phyloP scores from a whole-genome alignment of 2,329 filamentous ascomycete species.

The Cadophora gregata region DNA sequence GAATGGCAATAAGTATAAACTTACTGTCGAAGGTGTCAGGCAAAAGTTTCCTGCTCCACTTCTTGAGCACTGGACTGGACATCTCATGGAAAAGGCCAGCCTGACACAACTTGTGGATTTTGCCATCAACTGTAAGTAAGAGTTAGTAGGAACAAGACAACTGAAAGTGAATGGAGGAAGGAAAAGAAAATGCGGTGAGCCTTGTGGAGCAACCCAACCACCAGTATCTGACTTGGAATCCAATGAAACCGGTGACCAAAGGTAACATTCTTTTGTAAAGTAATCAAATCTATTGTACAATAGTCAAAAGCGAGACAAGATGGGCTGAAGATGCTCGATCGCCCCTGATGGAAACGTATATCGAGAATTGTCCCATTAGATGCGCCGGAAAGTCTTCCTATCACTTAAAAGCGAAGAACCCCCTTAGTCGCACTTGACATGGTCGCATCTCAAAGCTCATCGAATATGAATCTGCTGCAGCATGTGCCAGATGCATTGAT shows the following conservation, averaged over 20 bases:
- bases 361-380: constrained; percentile 7
- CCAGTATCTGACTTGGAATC: not conserved
- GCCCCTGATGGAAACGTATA: constrained; percentile 12
- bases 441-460: not conserved
- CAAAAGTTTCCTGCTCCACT: not conserved
- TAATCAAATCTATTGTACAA: not conserved
- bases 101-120: constrained; percentile 4
- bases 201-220: not conserved
- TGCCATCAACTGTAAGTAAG: not conserved
- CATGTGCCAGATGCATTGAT: constrained; percentile 31
- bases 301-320: not conserved
- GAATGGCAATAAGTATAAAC: not conserved
- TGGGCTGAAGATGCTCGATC: constrained; percentile 15
- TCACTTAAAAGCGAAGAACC: constrained; percentile 14
- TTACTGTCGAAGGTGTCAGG: not conserved
- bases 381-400: constrained; percentile 16
- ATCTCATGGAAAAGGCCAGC: not conserved
- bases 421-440: constrained; percentile 2
- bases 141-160: not conserved
- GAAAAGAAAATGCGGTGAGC: constrained; percentile 2
- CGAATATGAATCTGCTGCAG: not conserved
- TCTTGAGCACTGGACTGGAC: not conserved
- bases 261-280: not conserved
- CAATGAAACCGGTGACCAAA: not conserved
- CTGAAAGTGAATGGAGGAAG: not conserved